Evolutionary conservation across 768 basidiomycete genomes (phyloP).

Genomic region (Lactarius hatsudake): DNA sequence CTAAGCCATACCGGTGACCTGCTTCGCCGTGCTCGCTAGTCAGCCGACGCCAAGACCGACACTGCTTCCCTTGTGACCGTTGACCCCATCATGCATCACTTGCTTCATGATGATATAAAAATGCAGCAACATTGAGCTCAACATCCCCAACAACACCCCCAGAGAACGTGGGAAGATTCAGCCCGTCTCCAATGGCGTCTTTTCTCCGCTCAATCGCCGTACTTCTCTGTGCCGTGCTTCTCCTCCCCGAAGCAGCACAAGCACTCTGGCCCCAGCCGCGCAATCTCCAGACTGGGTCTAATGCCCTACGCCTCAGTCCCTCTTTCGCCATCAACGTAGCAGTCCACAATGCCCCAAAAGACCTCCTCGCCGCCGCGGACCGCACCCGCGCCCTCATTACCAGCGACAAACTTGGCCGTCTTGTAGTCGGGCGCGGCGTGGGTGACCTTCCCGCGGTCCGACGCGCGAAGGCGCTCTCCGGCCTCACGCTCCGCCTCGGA

Average conservation of each 20-base stretch:
- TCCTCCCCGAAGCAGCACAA: slow-evolving; percentile 26
- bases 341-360: slow-evolving; percentile 47
- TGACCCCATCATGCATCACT: too few species aligned
- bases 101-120: too few species aligned
- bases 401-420: slow-evolving; percentile 56
- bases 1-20: too few species aligned
- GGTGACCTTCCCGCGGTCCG: slow-evolving; percentile 41
- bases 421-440: slow-evolving; percentile 57
- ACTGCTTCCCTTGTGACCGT: too few species aligned
- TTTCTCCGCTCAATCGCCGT: background rate
- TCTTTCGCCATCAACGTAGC: slow-evolving; percentile 50
- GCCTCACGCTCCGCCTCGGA: slow-evolving; percentile 39
- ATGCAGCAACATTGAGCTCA: too few species aligned
- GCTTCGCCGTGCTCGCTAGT: too few species aligned
- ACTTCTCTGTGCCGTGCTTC: slow-evolving; percentile 24
- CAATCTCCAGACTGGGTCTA: slow-evolving; percentile 32
- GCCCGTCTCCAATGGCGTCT: background rate
- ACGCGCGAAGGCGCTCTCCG: slow-evolving; percentile 42
- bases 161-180: background rate
- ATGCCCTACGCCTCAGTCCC: slow-evolving; percentile 40
- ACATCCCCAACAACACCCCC: background rate
- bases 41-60: too few species aligned
- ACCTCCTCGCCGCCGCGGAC: slow-evolving; percentile 53
- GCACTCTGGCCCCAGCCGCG: slow-evolving; percentile 42
- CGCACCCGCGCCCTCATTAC: slow-evolving; percentile 40